Conservation (phyloP, 345 rosid species). For the Arabidopsis suecica region DNA sequence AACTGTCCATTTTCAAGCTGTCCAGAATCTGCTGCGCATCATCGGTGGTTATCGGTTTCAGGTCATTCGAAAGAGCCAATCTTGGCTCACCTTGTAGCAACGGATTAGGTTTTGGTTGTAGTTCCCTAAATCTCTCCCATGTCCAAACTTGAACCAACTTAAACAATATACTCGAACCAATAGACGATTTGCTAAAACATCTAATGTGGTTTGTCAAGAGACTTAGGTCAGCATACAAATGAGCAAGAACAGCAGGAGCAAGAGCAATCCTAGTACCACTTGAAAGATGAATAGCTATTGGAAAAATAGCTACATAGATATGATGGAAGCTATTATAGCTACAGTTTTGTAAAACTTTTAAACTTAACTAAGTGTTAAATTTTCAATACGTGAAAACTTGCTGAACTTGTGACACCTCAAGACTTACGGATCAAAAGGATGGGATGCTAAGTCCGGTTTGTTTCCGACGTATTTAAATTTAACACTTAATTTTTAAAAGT, state of each 20-base stretch:
- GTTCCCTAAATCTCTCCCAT: constrained; percentile 53
- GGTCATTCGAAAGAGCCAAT: constrained; percentile 43
- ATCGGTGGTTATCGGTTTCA: neutral
- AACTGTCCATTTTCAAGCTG: constrained; percentile 33
- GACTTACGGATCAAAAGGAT: no score
- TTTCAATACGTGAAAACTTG: no score
- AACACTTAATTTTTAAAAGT: no score
- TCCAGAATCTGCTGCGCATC: constrained; percentile 29
- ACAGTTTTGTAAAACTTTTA: no score
- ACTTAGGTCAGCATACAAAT: constrained; percentile 50
- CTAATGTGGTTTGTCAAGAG: constrained; percentile 39
- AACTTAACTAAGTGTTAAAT: no score
- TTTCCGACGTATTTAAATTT: no score
- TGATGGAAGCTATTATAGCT: neutral
- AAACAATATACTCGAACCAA: constrained; percentile 38
- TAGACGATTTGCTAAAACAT: neutral
- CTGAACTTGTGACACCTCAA: no score
- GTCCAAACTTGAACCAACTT: constrained; percentile 57
- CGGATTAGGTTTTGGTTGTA: constrained; percentile 38
- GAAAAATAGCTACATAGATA: neutral
- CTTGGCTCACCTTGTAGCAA: constrained; percentile 46
- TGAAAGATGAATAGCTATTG: constrained; percentile 48
- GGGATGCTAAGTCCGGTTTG: no score
- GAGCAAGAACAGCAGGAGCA: constrained; percentile 53
- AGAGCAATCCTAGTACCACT: constrained; percentile 45